Conservation (phyloP, 2,329 filamentous ascomycete genomes). For the Cladobotryum protrusum region DNA sequence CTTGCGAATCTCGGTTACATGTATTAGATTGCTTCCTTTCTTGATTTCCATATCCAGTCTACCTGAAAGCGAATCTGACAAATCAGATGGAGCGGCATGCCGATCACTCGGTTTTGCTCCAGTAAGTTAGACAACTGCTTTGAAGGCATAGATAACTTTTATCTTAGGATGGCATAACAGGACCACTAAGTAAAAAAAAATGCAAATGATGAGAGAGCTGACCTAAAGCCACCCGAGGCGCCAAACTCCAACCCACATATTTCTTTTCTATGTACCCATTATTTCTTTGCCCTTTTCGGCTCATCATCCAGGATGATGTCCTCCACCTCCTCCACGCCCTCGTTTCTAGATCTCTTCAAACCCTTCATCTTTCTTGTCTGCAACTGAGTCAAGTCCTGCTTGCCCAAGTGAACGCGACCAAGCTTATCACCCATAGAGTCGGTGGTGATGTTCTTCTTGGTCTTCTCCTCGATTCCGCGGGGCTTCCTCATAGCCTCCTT, state of each 20-base stretch:
- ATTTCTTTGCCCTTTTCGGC: constrained; percentile 31
- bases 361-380: constrained; percentile 99
- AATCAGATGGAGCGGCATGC: no score
- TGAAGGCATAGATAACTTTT: neutral
- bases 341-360: constrained; percentile 73
- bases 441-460: constrained; percentile 94
- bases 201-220: constrained; percentile 8
- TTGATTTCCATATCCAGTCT: no score
- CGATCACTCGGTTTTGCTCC: no score
- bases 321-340: constrained; percentile 43
- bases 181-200: neutral
- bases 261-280: constrained; percentile 6
- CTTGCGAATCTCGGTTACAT: no score
- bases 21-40: no score
- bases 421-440: constrained; percentile 95
- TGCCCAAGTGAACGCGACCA: constrained; percentile 83
- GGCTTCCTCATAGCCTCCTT: constrained; percentile 89
- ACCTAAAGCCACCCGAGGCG: constrained; percentile 21
- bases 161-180: no score
- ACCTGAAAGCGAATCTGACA: no score
- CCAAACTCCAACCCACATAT: constrained; percentile 23
- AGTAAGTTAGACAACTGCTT: no score
- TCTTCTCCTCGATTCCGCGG: constrained; percentile 65
- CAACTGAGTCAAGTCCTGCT: constrained; percentile 78
- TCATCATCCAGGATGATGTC: constrained; percentile 32